Conservation (phyloP, 2,329 filamentous ascomycete genomes). For the Fusarium miscanthi region DNA sequence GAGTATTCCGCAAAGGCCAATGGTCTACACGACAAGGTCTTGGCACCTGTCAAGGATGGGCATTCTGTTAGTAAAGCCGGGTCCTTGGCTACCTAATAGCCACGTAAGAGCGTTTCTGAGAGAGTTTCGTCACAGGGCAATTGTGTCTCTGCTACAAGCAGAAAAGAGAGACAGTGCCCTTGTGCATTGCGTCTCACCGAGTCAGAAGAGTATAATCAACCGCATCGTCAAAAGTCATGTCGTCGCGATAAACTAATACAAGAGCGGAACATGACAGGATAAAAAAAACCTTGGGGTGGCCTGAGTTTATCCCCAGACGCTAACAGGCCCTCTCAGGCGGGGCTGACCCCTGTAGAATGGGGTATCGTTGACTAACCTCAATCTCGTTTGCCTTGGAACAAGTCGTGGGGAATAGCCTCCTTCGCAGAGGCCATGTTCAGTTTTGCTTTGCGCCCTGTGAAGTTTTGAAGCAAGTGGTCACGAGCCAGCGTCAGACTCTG, state of each 20-base stretch:
- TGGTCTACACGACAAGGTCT: constrained; percentile 22
- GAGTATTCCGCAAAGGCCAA: constrained; percentile 13
- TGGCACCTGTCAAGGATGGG: constrained; percentile 34
- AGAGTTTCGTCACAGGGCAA: background rate
- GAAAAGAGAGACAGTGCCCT: background rate
- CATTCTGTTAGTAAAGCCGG: constrained; percentile 44
- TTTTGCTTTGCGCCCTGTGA: constrained; percentile 28
- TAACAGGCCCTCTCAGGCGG: constrained; percentile 2
- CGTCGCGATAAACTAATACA: constrained; percentile 18
- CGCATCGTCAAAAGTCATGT: constrained; percentile 2
- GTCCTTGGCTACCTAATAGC: constrained; percentile 37
- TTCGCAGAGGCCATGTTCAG: constrained; percentile 24
- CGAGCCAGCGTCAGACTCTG: constrained; percentile 7
- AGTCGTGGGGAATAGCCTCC: constrained; percentile 28
- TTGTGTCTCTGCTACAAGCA: background rate
- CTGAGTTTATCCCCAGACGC: constrained; percentile 38
- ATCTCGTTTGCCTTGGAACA: constrained; percentile 41
- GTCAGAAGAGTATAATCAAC: constrained; percentile 16
- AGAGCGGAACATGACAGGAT: constrained; percentile 17
- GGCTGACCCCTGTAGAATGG: constrained; percentile 14
- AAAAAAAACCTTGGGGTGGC: constrained; percentile 28
- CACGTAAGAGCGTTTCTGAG: constrained; percentile 42
- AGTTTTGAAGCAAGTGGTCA: constrained; percentile 26
- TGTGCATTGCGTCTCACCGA: background rate
- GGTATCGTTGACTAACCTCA: constrained; percentile 39